phyloP scores from a whole-genome alignment of 345 rosid species.

The Sisymbrium altissimum region DNA sequence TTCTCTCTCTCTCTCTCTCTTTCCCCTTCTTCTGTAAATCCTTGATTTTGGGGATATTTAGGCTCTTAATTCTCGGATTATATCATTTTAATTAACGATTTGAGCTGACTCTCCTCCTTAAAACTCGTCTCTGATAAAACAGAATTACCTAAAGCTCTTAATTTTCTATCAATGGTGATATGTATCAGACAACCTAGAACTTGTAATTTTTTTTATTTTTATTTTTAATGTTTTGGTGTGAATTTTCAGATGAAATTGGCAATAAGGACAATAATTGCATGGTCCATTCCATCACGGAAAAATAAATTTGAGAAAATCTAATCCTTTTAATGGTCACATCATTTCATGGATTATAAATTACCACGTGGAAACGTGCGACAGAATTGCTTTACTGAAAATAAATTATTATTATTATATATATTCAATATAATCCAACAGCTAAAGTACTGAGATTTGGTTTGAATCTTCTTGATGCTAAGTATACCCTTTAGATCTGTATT shows the following conservation, averaged over 20 bases:
- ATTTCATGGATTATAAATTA: slow-evolving; percentile 19
- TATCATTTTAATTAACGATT: background rate
- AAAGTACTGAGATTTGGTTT: background rate
- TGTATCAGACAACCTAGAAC: slow-evolving; percentile 21
- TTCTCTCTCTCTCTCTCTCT: background rate
- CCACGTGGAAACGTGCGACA: slow-evolving; percentile 33
- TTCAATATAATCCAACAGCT: slow-evolving; percentile 1
- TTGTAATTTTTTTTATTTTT: background rate
- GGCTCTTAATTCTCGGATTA: background rate
- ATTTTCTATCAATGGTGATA: slow-evolving; percentile 3
- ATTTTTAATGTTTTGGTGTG: slow-evolving; percentile 10
- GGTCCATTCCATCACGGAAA: slow-evolving; percentile 20
- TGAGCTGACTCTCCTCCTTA: background rate
- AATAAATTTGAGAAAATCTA: background rate
- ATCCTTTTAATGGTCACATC: slow-evolving; percentile 25
- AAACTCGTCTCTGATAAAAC: slow-evolving; percentile 9
- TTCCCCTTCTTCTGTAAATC: background rate
- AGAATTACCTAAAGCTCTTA: background rate
- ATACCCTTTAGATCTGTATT: too few species aligned
- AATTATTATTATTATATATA: background rate
- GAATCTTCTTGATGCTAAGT: background rate
- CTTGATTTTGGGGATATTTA: background rate
- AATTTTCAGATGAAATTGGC: background rate
- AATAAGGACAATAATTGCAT: slow-evolving; percentile 34
- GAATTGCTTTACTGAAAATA: background rate